Conservation (phyloP, 2,329 filamentous ascomycete genomes). For the Hymenoscyphus fraxineus region DNA sequence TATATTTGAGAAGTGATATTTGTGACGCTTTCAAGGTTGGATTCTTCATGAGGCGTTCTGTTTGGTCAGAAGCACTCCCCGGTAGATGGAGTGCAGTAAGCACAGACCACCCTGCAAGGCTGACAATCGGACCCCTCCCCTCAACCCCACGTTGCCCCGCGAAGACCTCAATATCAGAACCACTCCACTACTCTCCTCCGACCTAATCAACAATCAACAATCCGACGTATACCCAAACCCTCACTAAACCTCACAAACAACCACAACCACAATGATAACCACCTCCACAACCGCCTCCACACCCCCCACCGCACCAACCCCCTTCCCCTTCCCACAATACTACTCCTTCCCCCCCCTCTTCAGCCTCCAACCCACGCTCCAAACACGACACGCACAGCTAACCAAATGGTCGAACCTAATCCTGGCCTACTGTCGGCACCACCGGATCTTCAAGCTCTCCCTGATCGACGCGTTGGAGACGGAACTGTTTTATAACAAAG, state of each 20-base stretch:
- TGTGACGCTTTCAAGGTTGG: too few relatives aligned
- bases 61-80: too few relatives aligned
- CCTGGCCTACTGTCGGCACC: conserved; percentile 75
- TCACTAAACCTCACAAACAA: neutral
- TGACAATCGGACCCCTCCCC: neutral
- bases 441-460: conserved; percentile 72
- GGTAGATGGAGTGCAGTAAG: too few relatives aligned
- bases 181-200: neutral
- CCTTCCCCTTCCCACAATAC: conserved; percentile 57
- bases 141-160: neutral
- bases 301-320: neutral
- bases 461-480: conserved; percentile 58
- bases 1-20: neutral
- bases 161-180: neutral
- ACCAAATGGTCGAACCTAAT: conserved; percentile 84
- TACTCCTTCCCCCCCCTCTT: conserved; percentile 84
- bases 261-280: neutral
- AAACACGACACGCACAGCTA: conserved; percentile 71
- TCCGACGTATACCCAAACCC: neutral
- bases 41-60: too few relatives aligned
- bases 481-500: conserved; percentile 54
- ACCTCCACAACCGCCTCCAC: neutral
- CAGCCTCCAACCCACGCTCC: conserved; percentile 72
- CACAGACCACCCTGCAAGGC: neutral
- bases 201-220: too few relatives aligned